Conservation (phyloP, 768 basidiomycete species). For the Mycena venus region DNA sequence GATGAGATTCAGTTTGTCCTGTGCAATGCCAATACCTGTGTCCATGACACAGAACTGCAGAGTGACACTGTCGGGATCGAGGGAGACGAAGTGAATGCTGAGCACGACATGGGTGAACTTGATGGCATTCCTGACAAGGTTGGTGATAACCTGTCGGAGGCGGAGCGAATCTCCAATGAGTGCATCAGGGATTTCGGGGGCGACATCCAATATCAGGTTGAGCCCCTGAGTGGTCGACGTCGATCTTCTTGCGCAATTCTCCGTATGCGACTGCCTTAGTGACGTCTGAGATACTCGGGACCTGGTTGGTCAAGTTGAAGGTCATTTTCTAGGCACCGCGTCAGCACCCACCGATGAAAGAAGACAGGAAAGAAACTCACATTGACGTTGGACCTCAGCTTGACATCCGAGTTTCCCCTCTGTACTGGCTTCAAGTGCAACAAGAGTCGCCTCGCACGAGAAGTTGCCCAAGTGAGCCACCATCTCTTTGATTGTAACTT, state of each 20-base stretch:
- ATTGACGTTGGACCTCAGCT: slow-evolving; percentile 27
- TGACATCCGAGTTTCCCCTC: slow-evolving; percentile 30
- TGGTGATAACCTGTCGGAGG: slow-evolving; percentile 95
- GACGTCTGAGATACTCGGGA: slow-evolving; percentile 38
- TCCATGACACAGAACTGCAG: slow-evolving; percentile 98
- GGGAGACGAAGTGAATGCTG: slow-evolving; percentile 82
- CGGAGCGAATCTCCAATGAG: slow-evolving; percentile 97
- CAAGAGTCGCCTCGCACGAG: slow-evolving; percentile 30
- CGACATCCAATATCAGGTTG: slow-evolving; percentile 96
- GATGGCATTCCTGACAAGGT: slow-evolving; percentile 95
- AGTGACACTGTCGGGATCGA: slow-evolving; percentile 88
- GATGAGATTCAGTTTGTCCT: slow-evolving; percentile 97
- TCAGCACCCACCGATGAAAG: neutral
- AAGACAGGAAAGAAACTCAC: neutral
- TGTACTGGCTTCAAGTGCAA: slow-evolving; percentile 31
- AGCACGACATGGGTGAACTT: slow-evolving; percentile 97
- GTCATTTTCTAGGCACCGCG: slow-evolving; percentile 21
- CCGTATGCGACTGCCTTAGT: slow-evolving; percentile 32
- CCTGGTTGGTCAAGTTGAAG: slow-evolving; percentile 42
- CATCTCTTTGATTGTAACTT: slow-evolving; percentile 36
- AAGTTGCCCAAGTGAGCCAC: slow-evolving; percentile 28
- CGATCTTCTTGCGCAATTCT: slow-evolving; percentile 21
- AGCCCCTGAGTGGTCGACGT: slow-evolving; percentile 85
- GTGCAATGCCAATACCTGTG: slow-evolving; percentile 98
- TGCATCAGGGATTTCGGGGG: slow-evolving; percentile 95